phyloP scores from a whole-genome alignment of 2,329 filamentous ascomycete species.

The Botrytis squamosa region DNA sequence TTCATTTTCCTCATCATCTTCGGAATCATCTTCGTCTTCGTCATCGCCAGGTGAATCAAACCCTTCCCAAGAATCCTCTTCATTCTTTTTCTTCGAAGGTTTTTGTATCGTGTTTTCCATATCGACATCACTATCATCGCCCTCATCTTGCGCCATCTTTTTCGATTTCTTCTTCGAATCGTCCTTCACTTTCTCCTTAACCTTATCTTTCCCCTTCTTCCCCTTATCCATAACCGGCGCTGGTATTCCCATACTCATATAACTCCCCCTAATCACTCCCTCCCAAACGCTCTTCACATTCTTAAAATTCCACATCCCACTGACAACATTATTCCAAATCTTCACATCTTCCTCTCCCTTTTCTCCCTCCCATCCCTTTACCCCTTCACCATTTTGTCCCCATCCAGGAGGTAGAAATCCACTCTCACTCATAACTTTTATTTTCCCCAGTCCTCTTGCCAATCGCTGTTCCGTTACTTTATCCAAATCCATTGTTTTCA shows the following conservation, averaged over 20 bases:
- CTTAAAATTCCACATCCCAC: constrained; percentile 53
- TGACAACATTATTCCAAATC: constrained; percentile 49
- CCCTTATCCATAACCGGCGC: constrained; percentile 29
- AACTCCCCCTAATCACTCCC: constrained; percentile 38
- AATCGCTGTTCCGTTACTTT: constrained; percentile 48
- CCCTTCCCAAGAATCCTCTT: constrained; percentile 27
- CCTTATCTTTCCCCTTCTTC: constrained; percentile 26
- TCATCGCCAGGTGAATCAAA: constrained; percentile 27
- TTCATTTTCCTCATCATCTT: constrained; percentile 23
- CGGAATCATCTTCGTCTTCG: constrained; percentile 20
- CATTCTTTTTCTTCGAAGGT: not conserved
- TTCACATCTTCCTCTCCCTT: constrained; percentile 32
- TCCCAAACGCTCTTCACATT: constrained; percentile 50
- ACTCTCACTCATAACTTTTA: constrained; percentile 49
- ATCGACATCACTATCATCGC: constrained; percentile 19
- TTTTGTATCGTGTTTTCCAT: constrained; percentile 12
- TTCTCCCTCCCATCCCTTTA: constrained; percentile 38
- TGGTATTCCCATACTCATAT: constrained; percentile 36
- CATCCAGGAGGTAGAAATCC: constrained; percentile 43
- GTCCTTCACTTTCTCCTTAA: constrained; percentile 24
- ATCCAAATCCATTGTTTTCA: constrained; percentile 51
- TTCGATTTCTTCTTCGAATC: constrained; percentile 14
- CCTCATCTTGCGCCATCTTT: constrained; percentile 14
- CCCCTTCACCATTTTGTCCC: constrained; percentile 29
- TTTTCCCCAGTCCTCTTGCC: constrained; percentile 50